Conservation (phyloP, 345 rosid genomes). For the Acer yangbiense region DNA sequence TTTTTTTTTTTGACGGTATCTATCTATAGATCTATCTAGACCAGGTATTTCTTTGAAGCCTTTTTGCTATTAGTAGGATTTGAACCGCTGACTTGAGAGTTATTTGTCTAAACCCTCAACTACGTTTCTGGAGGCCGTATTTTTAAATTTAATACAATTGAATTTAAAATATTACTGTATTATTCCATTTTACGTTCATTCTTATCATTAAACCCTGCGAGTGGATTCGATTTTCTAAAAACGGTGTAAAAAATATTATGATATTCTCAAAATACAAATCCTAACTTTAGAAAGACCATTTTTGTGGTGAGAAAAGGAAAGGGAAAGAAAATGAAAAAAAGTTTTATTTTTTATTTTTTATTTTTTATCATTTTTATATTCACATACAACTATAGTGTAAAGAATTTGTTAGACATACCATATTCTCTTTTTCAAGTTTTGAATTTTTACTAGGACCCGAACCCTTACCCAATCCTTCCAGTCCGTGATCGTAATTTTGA, state of each 20-base stretch:
- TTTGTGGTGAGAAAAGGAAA: not conserved
- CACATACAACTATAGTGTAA: not conserved
- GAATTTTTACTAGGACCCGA: not conserved
- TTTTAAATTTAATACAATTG: too few relatives aligned
- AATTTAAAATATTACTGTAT: too few relatives aligned
- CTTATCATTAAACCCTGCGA: not conserved
- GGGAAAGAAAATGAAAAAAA: too few relatives aligned
- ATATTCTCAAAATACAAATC: not conserved
- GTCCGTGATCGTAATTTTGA: not conserved
- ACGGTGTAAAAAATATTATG: not conserved
- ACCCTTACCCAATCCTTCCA: not conserved
- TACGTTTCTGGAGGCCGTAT: too few relatives aligned
- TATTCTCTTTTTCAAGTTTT: not conserved
- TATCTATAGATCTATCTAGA: too few relatives aligned
- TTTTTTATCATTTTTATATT: not conserved
- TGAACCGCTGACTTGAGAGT: too few relatives aligned
- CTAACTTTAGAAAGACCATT: not conserved
- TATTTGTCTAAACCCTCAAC: too few relatives aligned
- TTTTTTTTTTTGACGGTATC: too few relatives aligned
- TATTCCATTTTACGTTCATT: not conserved
- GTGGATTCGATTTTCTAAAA: not conserved
- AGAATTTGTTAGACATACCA: too few relatives aligned
- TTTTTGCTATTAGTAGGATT: too few relatives aligned
- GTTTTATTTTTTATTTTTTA: not conserved
- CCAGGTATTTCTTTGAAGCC: too few relatives aligned